phyloP scores from a whole-genome alignment of 2,329 filamentous ascomycete species.

The Botrytis porri region DNA sequence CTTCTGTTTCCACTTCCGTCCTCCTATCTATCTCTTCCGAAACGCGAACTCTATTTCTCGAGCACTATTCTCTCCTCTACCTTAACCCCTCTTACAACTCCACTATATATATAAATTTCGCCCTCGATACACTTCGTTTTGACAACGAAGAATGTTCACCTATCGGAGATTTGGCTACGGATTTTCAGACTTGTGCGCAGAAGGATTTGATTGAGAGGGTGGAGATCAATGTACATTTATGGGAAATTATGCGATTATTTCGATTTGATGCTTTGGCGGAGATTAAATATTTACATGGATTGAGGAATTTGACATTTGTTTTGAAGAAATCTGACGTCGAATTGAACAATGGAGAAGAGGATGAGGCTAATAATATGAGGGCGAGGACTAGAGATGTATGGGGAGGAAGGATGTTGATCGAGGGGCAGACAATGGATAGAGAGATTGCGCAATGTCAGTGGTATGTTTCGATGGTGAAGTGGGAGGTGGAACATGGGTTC shows the following conservation, averaged over 20 bases:
- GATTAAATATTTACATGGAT: slow-evolving; percentile 14
- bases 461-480: slow-evolving; percentile 20
- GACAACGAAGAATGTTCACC: slow-evolving; percentile 24
- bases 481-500: slow-evolving; percentile 18
- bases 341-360: neutral
- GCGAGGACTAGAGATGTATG: neutral
- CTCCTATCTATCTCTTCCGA: slow-evolving; percentile 22
- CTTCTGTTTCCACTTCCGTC: slow-evolving; percentile 1
- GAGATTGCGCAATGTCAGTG: slow-evolving; percentile 16
- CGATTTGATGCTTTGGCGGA: slow-evolving; percentile 19
- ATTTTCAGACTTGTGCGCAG: slow-evolving; percentile 16
- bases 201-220: slow-evolving; percentile 18
- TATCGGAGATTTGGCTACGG: slow-evolving; percentile 17
- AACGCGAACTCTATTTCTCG: slow-evolving; percentile 21
- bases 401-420: slow-evolving; percentile 9
- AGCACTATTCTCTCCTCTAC: slow-evolving; percentile 15
- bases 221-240: slow-evolving; percentile 23
- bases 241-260: slow-evolving; percentile 24
- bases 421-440: slow-evolving; percentile 6
- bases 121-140: slow-evolving; percentile 23
- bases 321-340: slow-evolving; percentile 11
- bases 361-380: neutral
- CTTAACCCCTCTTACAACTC: slow-evolving; percentile 20
- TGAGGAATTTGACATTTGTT: slow-evolving; percentile 20
- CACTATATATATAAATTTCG: slow-evolving; percentile 23